phyloP scores from a whole-genome alignment of 2,329 filamentous ascomycete genomes.

The Ophiostoma quercus region DNA sequence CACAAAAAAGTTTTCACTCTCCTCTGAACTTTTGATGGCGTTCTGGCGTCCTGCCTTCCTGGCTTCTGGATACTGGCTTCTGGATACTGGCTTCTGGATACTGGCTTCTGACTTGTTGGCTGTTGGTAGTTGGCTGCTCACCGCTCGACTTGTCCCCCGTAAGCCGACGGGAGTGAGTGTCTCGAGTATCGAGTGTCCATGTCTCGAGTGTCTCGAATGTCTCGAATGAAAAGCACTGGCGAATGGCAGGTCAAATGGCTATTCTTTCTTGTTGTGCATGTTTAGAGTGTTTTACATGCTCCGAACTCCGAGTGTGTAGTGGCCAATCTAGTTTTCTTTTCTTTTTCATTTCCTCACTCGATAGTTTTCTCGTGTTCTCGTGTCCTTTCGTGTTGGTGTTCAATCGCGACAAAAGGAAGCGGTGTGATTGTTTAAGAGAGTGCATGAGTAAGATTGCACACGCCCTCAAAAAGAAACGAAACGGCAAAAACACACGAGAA shows the following conservation, averaged over 20 bases:
- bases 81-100: too few relatives aligned
- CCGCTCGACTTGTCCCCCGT: not conserved
- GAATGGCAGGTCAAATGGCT: not conserved
- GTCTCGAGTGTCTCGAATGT: not conserved
- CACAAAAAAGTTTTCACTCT: not conserved
- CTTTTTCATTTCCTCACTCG: not conserved
- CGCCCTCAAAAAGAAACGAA: not conserved
- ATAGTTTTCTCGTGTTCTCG: not conserved
- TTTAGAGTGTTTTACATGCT: not conserved
- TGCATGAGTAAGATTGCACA: slow-evolving; percentile 10
- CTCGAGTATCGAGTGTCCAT: not conserved
- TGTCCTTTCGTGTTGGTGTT: not conserved
- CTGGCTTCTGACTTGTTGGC: not conserved
- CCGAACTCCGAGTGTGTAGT: not conserved
- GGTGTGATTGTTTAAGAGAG: not conserved
- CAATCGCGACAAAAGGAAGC: not conserved
- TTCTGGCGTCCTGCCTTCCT: too few relatives aligned
- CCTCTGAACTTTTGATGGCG: too few relatives aligned
- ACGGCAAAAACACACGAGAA: not conserved
- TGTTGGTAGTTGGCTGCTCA: not conserved
- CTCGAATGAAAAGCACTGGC: not conserved
- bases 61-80: too few relatives aligned
- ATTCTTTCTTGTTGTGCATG: not conserved
- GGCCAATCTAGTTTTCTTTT: not conserved
- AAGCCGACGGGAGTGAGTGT: not conserved